These are phyloP conservation scores for Tetrahymena elliotti DNA, from an alignment of 73 alveolate species.

Conservation along the genomic window DNA sequence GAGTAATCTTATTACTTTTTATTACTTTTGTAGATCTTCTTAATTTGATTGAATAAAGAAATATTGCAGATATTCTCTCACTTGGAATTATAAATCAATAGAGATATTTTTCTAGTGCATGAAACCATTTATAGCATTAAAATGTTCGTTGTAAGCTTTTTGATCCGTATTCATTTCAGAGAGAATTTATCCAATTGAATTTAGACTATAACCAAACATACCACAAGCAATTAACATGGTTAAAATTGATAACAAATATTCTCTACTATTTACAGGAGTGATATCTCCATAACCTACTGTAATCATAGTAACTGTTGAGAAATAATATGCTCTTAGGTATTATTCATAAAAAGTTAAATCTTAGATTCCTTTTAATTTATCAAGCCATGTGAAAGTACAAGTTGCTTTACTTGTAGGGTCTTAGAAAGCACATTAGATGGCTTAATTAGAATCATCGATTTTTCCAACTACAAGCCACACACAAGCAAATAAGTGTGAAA, in stretches of 20 bases:
- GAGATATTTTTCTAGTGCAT: conserved; percentile 5
- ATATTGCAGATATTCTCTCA: conserved; percentile 11
- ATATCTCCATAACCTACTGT: conserved; percentile 78
- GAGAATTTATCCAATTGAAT: conserved; percentile 43
- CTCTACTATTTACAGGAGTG: conserved; percentile 43
- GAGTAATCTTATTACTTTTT: conserved; percentile 8
- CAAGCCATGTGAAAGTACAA: not conserved
- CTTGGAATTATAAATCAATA: not conserved
- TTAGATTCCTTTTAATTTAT: not conserved
- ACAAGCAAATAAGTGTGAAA: not conserved
- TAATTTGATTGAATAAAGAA: conserved; percentile 18
- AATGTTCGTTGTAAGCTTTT: conserved; percentile 1
- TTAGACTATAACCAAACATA: conserved; percentile 44
- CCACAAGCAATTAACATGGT: conserved; percentile 54
- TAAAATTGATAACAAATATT: conserved; percentile 30
- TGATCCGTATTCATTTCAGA: conserved; percentile 1
- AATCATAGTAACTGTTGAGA: conserved; percentile 46
- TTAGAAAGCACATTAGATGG: not conserved
- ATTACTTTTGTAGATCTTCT: conserved; percentile 4
- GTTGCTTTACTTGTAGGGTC: not conserved
- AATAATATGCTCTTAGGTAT: conserved; percentile 37
- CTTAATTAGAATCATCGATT: not conserved
- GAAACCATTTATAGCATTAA: conserved; percentile 7
- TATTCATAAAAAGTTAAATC: not conserved
- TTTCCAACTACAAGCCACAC: not conserved